These are phyloP conservation scores for Fomitopsis pinicola DNA, from an alignment of 1,284 basidiomycete species.

Conservation along the genomic window DNA sequence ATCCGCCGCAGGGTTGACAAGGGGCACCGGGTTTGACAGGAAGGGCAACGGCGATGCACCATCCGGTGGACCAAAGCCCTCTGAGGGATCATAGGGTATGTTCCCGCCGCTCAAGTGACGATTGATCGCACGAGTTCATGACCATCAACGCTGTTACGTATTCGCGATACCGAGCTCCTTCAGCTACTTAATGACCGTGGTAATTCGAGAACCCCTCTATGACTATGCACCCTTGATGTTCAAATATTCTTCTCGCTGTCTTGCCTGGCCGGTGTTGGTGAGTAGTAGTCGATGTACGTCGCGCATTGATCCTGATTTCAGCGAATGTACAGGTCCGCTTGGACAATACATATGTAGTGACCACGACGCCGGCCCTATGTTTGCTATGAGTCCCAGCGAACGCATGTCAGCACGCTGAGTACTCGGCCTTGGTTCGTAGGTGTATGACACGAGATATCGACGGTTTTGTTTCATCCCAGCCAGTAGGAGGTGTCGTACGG, in stretches of 20 bases:
- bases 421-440: too few species aligned
- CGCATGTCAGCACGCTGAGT: too few species aligned
- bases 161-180: not conserved
- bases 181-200: not conserved
- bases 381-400: too few species aligned
- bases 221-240: not conserved
- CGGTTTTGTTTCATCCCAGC: too few species aligned
- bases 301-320: too few species aligned
- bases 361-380: too few species aligned
- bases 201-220: not conserved
- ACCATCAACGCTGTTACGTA: not conserved
- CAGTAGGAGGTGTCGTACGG: too few species aligned
- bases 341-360: too few species aligned
- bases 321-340: too few species aligned
- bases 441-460: too few species aligned
- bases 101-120: not conserved
- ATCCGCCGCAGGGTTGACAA: conserved; percentile 63
- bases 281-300: not conserved
- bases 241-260: not conserved
- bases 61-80: conserved; percentile 15
- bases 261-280: not conserved
- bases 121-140: not conserved
- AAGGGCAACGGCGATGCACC: conserved; percentile 28
- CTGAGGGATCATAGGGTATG: conserved; percentile 16
- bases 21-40: conserved; percentile 28